A percentile compares a stretch with the other conserved stretches of the same genome.
Conservation (phyloP, 768 basidiomycete species). For the Podaxis carcinomalis region DNA sequence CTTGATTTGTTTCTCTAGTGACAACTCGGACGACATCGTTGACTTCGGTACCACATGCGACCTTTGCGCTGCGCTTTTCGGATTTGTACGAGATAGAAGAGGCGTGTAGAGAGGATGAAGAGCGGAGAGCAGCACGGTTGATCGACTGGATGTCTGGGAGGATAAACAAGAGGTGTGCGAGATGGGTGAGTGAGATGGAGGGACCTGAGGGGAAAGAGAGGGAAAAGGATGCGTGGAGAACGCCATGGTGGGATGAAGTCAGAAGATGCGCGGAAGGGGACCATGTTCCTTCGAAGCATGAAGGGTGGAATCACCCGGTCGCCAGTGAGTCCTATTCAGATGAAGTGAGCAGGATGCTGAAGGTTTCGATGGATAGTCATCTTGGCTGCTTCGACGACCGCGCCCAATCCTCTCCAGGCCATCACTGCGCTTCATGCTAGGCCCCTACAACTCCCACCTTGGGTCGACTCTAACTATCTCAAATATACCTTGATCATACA, state of each 20-base stretch:
- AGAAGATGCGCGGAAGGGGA: conserved; percentile 75
- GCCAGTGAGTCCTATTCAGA: conserved; percentile 51
- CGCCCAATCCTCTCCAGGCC: conserved; percentile 77
- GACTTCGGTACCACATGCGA: conserved; percentile 62
- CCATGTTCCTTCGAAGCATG: conserved; percentile 60
- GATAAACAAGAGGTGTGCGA: conserved; percentile 54
- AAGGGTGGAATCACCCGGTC: conserved; percentile 87
- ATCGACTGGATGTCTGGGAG: conserved; percentile 84
- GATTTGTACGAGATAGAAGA: conserved; percentile 67
- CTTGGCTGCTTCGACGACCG: conserved; percentile 75
- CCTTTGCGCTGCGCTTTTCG: conserved; percentile 78
- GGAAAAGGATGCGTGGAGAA: conserved; percentile 37
- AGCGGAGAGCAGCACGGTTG: conserved; percentile 71
- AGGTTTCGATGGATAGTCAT: conserved; percentile 49
- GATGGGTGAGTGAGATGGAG: conserved; percentile 71
- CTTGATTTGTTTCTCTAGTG: conserved; percentile 38
- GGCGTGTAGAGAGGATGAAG: conserved; percentile 76
- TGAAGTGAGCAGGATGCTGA: not conserved
- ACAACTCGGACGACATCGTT: conserved; percentile 75
- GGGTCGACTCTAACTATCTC: conserved; percentile 73
- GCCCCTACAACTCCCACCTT: conserved; percentile 63
- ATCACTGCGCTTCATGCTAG: conserved; percentile 73
- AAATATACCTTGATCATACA: conserved; percentile 79
- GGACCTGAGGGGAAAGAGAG: conserved; percentile 32
- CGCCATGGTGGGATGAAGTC: conserved; percentile 90